A percentile compares a stretch with the other conserved stretches of the same genome.
These are phyloP conservation scores for Cornus florida DNA, from an alignment of 148 eudicot genomes.

Conservation along the genomic window DNA sequence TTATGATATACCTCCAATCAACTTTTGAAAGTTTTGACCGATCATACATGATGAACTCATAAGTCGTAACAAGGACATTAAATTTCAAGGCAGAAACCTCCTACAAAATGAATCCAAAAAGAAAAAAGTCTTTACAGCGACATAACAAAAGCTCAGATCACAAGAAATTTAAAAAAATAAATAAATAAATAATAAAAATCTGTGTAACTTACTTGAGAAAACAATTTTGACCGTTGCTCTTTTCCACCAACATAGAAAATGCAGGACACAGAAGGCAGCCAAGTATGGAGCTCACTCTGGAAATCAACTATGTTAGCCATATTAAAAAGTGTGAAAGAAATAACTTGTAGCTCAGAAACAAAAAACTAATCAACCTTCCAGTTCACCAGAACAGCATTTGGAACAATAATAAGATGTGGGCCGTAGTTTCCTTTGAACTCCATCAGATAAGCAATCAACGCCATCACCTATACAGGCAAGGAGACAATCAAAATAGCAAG, in stretches of 20 bases:
- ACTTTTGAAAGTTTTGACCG: constrained; percentile 91
- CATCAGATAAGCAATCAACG: constrained; percentile 96
- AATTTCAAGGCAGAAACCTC: constrained; percentile 95
- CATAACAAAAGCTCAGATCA: constrained; percentile 6
- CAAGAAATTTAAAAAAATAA: background rate
- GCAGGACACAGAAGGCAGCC: constrained; percentile 95
- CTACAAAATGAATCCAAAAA: constrained; percentile 38
- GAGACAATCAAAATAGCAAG: background rate
- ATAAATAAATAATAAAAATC: background rate
- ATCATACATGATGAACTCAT: constrained; percentile 96
- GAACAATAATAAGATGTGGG: constrained; percentile 96
- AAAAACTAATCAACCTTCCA: constrained; percentile 75
- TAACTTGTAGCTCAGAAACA: background rate
- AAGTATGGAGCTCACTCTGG: constrained; percentile 90
- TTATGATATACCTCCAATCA: constrained; percentile 94
- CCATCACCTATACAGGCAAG: constrained; percentile 72
- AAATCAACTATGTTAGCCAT: constrained; percentile 7
- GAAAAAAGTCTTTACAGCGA: background rate
- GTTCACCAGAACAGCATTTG: constrained; percentile 97
- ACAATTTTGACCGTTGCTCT: constrained; percentile 87
- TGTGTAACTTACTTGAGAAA: constrained; percentile 74
- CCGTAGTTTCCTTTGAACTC: constrained; percentile 98
- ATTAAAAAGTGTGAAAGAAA: constrained; percentile 16
- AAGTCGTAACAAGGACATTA: constrained; percentile 97
- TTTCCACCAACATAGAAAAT: constrained; percentile 90